Percentiles rank a stretch among this genome's conserved stretches.
These are phyloP conservation scores for Metschnikowia reukaufii DNA, from an alignment of 805 yeast genomes.

Conservation along the genomic window DNA sequence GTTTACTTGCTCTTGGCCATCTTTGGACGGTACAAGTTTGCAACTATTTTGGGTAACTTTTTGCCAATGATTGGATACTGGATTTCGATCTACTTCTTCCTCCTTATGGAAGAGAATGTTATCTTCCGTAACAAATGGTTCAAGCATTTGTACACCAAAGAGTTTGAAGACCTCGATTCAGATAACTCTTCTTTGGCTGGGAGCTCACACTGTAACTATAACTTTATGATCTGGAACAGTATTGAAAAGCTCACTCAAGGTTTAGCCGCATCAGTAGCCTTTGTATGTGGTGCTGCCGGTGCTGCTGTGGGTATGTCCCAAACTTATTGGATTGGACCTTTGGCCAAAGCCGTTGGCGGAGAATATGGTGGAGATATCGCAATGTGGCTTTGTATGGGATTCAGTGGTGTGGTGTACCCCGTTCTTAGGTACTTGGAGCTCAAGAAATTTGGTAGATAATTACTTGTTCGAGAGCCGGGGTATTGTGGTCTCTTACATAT, in stretches of 20 bases:
- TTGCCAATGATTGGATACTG: constrained; percentile 92
- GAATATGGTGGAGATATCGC: constrained; percentile 78
- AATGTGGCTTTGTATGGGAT: constrained; percentile 73
- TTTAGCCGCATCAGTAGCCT: constrained; percentile 65
- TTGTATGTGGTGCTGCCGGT: constrained; percentile 71
- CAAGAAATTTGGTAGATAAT: constrained; percentile 38
- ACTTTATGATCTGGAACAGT: constrained; percentile 60
- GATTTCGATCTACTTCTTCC: constrained; percentile 77
- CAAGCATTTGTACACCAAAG: constrained; percentile 32
- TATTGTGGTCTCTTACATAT: too few species aligned
- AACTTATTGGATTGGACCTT: constrained; percentile 76
- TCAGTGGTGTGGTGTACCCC: constrained; percentile 66
- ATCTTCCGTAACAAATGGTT: constrained; percentile 58
- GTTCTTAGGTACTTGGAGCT: constrained; percentile 64
- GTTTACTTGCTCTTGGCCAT: constrained; percentile 69
- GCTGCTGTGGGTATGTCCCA: constrained; percentile 89
- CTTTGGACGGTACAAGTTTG: constrained; percentile 72
- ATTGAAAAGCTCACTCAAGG: constrained; percentile 62
- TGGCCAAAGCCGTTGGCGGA: constrained; percentile 57
- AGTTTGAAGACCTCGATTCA: constrained; percentile 24
- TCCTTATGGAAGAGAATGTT: constrained; percentile 68
- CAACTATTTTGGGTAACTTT: constrained; percentile 73
- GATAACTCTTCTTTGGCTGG: constrained; percentile 14
- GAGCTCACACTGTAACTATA: constrained; percentile 16
- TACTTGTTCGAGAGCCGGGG: too few species aligned